Evolutionary conservation across 208 protist genomes (phyloP).

Genomic region (Acanthamoeba triangularis): DNA sequence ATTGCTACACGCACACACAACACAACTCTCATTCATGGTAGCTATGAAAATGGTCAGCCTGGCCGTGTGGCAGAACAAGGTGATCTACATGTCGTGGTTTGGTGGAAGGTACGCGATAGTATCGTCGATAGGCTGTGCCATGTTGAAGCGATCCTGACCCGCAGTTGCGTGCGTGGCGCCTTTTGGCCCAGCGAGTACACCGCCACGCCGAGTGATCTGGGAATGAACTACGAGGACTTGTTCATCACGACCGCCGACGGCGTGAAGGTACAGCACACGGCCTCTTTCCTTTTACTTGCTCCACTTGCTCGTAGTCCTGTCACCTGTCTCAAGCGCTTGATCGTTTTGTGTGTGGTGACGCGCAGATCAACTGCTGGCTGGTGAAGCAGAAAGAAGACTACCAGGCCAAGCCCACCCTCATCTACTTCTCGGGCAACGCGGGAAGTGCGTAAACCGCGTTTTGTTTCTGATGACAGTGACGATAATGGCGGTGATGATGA

Average conservation of each 20-base stretch:
- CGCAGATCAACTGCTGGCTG: conserved; percentile 45
- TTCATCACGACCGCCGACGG: conserved; percentile 20
- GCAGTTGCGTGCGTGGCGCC: neutral
- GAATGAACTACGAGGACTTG: conserved; percentile 66
- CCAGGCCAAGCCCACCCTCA: conserved; percentile 28
- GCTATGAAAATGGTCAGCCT: conserved; percentile 48
- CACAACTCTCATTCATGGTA: neutral
- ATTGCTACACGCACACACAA: no score
- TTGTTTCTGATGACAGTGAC: no score
- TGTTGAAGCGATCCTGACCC: neutral
- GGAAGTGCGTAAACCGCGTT: conserved; percentile 5
- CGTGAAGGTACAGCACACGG: neutral
- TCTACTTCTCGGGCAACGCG: conserved; percentile 67
- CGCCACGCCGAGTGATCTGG: conserved; percentile 4
- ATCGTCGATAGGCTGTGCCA: neutral
- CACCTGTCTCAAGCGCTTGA: neutral
- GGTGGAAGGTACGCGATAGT: neutral
- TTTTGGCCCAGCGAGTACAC: neutral
- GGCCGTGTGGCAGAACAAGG: conserved; percentile 57
- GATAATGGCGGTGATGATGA: neutral
- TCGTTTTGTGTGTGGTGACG: neutral
- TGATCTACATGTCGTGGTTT: conserved; percentile 76
- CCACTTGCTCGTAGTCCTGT: neutral
- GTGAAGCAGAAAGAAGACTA: conserved; percentile 49
- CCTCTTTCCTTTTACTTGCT: neutral